phyloP scores from a whole-genome alignment of 352 stramenopile genomes.

The Phytopythium delawarense region DNA sequence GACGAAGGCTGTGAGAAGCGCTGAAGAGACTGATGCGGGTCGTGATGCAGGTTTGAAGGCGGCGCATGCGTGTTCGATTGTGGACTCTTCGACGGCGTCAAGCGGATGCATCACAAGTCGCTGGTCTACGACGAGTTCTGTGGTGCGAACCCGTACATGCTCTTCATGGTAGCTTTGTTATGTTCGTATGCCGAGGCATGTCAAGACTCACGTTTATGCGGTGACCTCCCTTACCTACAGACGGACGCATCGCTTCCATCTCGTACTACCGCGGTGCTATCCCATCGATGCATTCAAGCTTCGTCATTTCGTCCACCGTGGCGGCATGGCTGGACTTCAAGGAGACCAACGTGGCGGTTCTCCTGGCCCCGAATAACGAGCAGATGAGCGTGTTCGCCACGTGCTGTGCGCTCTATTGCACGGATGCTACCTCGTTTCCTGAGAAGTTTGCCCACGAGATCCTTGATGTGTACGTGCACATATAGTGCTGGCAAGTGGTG shows the following conservation, averaged over 20 bases:
- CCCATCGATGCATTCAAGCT: slow-evolving; percentile 83
- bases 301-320: slow-evolving; percentile 79
- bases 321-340: slow-evolving; percentile 81
- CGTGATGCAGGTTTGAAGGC: slow-evolving; percentile 53
- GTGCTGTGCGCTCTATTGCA: slow-evolving; percentile 80
- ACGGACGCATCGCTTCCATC: slow-evolving; percentile 79
- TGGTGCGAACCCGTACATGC: slow-evolving; percentile 27
- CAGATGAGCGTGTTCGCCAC: slow-evolving; percentile 88
- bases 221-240: slow-evolving; percentile 15
- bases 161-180: background rate
- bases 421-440: slow-evolving; percentile 55
- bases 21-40: background rate
- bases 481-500: too few species aligned
- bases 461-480: slow-evolving; percentile 49
- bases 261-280: slow-evolving; percentile 62
- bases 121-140: slow-evolving; percentile 85
- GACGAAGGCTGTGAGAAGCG: background rate
- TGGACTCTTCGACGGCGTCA: slow-evolving; percentile 80
- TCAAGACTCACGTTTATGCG: background rate
- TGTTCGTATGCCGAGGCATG: background rate
- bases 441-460: slow-evolving; percentile 69
- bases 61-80: slow-evolving; percentile 85
- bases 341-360: slow-evolving; percentile 66
- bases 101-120: slow-evolving; percentile 74
- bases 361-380: slow-evolving; percentile 81